These are phyloP conservation scores for Zymoseptoria passerinii DNA, from an alignment of 2,329 filamentous ascomycete genomes.

Conservation along the genomic window DNA sequence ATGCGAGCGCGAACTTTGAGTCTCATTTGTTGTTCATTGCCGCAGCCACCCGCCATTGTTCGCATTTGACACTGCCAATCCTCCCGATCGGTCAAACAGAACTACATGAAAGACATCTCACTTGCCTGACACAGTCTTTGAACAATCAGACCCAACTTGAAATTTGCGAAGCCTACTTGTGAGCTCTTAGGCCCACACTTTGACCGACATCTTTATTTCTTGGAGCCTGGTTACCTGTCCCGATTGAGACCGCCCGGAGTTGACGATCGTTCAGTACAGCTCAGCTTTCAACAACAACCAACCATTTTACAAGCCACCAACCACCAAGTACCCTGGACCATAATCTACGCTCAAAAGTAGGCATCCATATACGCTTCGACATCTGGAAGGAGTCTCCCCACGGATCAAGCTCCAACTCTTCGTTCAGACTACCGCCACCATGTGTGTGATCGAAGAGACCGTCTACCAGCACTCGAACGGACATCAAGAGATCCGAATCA, in stretches of 20 bases:
- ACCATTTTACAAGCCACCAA: not conserved
- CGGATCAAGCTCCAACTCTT: not conserved
- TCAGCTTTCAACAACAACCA: not conserved
- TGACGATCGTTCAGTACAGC: not conserved
- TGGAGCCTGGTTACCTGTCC: not conserved
- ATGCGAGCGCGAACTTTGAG: not conserved
- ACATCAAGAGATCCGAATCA: slow-evolving; percentile 15
- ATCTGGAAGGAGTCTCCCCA: not conserved
- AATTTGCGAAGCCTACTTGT: not conserved
- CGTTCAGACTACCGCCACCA: slow-evolving; percentile 5
- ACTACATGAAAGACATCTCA: not conserved
- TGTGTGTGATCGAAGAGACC: slow-evolving; percentile 26
- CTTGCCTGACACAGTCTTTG: not conserved
- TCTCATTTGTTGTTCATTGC: not conserved
- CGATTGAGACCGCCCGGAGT: not conserved
- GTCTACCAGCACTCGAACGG: slow-evolving; percentile 22
- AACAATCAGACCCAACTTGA: not conserved
- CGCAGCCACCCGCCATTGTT: not conserved
- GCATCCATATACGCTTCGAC: not conserved
- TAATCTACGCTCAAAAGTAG: not conserved
- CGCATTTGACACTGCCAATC: not conserved
- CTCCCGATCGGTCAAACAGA: not conserved
- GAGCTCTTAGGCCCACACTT: not conserved
- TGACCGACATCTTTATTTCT: not conserved
- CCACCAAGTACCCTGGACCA: not conserved